These are phyloP conservation scores for Yarrowia galli DNA, from an alignment of 1,139 yeast genomes.

Conservation along the genomic window DNA sequence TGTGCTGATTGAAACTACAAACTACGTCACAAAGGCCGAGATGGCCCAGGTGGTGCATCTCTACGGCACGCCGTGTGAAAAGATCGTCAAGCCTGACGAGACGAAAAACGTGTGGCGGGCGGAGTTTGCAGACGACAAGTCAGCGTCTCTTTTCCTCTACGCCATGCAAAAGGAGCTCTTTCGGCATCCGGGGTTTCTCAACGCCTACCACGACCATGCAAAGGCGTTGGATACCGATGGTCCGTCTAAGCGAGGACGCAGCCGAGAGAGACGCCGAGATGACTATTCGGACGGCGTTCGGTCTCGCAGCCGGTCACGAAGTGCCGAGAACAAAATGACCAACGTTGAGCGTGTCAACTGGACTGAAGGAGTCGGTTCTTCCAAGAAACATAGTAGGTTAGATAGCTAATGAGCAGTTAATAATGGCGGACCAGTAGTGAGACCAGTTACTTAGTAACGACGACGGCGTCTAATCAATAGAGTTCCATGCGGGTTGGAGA, in stretches of 20 bases:
- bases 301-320: constrained; percentile 2
- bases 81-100: not conserved
- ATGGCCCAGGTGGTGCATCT: not conserved
- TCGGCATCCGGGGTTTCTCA: not conserved
- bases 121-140: not conserved
- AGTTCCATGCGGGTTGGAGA: too few species aligned
- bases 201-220: constrained; percentile 5
- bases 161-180: constrained; percentile 16
- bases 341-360: constrained; percentile 1
- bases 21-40: not conserved
- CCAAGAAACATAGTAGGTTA: too few species aligned
- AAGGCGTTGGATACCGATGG: not conserved
- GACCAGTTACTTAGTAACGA: too few species aligned
- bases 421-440: too few species aligned
- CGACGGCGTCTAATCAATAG: too few species aligned
- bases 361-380: not conserved
- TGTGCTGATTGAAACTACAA: not conserved
- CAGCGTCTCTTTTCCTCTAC: constrained; percentile 10
- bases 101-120: not conserved
- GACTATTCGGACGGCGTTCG: not conserved
- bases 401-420: too few species aligned
- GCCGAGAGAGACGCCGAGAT: not conserved
- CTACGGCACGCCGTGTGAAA: not conserved
- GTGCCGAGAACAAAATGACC: not conserved
- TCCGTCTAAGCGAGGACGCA: not conserved